A percentile compares a stretch with the other conserved stretches of the same genome.
Conservation (phyloP, 306 rosid species). For the Corylus heterophylla region DNA sequence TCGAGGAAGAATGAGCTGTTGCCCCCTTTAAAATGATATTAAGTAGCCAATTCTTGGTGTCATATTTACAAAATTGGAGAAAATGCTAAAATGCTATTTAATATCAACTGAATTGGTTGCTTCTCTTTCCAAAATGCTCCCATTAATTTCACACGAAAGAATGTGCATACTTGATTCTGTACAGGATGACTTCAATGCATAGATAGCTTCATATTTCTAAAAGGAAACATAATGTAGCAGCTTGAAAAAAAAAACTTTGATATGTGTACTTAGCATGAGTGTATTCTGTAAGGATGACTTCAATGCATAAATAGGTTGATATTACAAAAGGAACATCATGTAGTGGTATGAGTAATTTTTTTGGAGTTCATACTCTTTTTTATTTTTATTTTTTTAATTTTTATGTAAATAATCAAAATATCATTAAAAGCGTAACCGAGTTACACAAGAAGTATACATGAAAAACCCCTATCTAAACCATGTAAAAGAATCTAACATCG, state of each 20-base stretch:
- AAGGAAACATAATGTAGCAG: not conserved
- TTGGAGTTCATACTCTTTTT: not conserved
- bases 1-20: not conserved
- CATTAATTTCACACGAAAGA: not conserved
- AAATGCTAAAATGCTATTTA: not conserved
- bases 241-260: not conserved
- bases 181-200: not conserved
- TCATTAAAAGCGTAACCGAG: too few relatives aligned
- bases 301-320: not conserved
- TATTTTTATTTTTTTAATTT: too few relatives aligned
- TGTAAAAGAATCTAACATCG: too few relatives aligned
- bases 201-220: not conserved
- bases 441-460: too few relatives aligned
- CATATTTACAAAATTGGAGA: not conserved
- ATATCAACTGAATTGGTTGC: not conserved
- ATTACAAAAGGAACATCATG: not conserved
- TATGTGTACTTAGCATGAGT: not conserved
- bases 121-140: not conserved
- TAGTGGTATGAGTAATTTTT: too few relatives aligned
- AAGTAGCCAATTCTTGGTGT: conserved; percentile 4
- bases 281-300: conserved; percentile 5
- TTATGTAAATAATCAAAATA: too few relatives aligned
- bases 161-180: not conserved
- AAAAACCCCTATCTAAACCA: too few relatives aligned
- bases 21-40: not conserved